Evolutionary conservation across 768 basidiomycete genomes (phyloP), one percentile per base, ranked within the genome.

Genomic region (Amanita muscaria): DNA sequence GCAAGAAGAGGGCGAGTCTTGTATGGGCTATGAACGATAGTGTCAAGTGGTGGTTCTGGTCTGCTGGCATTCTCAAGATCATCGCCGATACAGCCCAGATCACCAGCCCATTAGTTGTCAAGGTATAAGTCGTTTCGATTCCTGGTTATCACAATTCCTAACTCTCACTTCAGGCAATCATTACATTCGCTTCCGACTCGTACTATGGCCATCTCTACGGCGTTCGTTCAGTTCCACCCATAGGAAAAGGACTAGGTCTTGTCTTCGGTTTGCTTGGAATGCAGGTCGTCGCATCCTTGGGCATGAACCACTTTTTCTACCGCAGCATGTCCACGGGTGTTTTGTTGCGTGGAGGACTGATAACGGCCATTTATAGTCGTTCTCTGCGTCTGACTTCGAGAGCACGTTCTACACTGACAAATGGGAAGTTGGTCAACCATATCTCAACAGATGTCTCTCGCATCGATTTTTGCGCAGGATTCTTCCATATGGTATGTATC

Each of bases 371-470:
- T 29, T 96, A 91, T 62, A 72, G 77, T 21, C 80, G 83, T 33
- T 81, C 84, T 1, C 69, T 96, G 18, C 73, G 68, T 21, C 72
- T 97, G 24, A 84, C 86, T 2, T 76, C 85, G 14, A 81, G 88
- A 32, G 79, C 89, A 5, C 77, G 93, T 5, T 79, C 80, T 1
- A 80, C 76, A 7, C 72, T 93, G 33, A 79, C 87, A 1, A 96
- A 89, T 55, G 93, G 91, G 16, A 85, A 85, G 57, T 74, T 96
- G 9, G 83, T 96, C 50, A 93, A 91, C 51, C 90, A 94, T 64
- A 93, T 98, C 49, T 90, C 88, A 4, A 89, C 87, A 1, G 90
- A 92, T 57, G 80, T 93, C 16, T 90, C 86, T 22, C 77, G 92
- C 16, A 87, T 97, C 57, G 91, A 97, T 58, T 96, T 91, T 53